Evolutionary conservation across 768 basidiomycete genomes (phyloP), one percentile per base, ranked within the genome.

Genomic region (Leucogyrophana mollusca): DNA sequence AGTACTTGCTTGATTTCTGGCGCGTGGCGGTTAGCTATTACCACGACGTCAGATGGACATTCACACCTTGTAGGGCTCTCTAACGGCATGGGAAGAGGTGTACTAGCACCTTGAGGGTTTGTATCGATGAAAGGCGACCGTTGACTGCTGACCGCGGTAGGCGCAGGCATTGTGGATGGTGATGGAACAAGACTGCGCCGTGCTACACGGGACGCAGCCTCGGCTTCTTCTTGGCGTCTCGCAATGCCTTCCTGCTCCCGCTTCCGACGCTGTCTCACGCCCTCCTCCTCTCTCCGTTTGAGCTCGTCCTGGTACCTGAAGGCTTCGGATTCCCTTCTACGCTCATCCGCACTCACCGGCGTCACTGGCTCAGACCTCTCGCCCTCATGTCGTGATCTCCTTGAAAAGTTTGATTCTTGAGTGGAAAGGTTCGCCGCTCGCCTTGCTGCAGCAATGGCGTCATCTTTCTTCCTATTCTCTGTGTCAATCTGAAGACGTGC

Each of bases 1-100:
- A 27, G 58, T 60, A 11, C 52, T 51, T 35, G 40, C 38, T 34
- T 52, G 57, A 40, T 56, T 52, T 43, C 56, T 64, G 54, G 49
- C 52, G 53, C 16, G 56, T 49, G 11, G 54, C 53, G 16, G 58
- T 51, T 60, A 56, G 47, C 54, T 50, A 39, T 65, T 27, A 53
- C 52, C 13, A 73, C 56, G 24, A 73, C 65, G 51, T 79, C 21
- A 71, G 70, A 4, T 64, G 72, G 52, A 76, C 71, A 36, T 66
- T 76, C 80, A 56, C 71, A 78, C 57, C 70, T 69, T 16, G 71
- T 72, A 27, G 85, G 86, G 52, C 73, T 83, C 62, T 89, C 80
- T 11, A 86, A 63, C n/a, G 87, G 84, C 69, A 86, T 71, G 24
- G 70, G 56, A 30, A 64, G 58, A 14, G 74, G 74, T 18, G 57